These are phyloP conservation scores for Thermothielavioides terrestris DNA, from an alignment of 495 filamentous ascomycete species.

Conservation along the genomic window DNA sequence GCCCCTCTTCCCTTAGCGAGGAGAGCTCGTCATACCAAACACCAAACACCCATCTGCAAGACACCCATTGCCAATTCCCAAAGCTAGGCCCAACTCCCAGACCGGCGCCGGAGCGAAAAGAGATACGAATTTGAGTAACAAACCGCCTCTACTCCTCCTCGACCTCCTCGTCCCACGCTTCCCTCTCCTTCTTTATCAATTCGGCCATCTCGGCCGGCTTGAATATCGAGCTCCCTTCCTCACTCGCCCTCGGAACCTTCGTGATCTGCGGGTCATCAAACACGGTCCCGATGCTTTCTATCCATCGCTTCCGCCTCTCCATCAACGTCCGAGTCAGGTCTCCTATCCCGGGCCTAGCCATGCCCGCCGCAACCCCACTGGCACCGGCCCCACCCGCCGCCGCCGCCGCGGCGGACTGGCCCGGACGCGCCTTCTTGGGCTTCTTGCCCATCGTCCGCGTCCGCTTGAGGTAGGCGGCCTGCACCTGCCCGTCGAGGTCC, in stretches of 20 bases:
- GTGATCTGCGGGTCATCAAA: slow-evolving; percentile 59
- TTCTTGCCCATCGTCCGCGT: slow-evolving; percentile 91
- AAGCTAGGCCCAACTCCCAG: no score
- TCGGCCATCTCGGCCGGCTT: slow-evolving; percentile 43
- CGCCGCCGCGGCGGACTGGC: slow-evolving; percentile 54
- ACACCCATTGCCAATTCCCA: no score
- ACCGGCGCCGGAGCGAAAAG: background rate
- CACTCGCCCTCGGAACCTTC: slow-evolving; percentile 38
- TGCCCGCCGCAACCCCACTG: slow-evolving; percentile 32
- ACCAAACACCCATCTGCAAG: no score
- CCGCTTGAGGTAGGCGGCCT: slow-evolving; percentile 89
- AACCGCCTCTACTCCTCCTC: slow-evolving; percentile 32
- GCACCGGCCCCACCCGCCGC: slow-evolving; percentile 28
- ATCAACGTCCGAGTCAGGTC: slow-evolving; percentile 83
- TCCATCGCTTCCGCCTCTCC: slow-evolving; percentile 81
- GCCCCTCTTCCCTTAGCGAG: no score
- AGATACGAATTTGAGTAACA: background rate
- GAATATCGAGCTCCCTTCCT: slow-evolving; percentile 52
- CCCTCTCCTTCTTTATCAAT: slow-evolving; percentile 58
- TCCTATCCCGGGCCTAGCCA: slow-evolving; percentile 75
- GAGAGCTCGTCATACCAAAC: no score
- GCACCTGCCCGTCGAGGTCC: slow-evolving; percentile 91
- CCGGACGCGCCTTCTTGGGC: slow-evolving; percentile 78
- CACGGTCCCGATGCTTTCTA: slow-evolving; percentile 74
- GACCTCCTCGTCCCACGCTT: slow-evolving; percentile 66